Conservation (phyloP, 108 stramenopile species). For the Ochromonas danica region DNA sequence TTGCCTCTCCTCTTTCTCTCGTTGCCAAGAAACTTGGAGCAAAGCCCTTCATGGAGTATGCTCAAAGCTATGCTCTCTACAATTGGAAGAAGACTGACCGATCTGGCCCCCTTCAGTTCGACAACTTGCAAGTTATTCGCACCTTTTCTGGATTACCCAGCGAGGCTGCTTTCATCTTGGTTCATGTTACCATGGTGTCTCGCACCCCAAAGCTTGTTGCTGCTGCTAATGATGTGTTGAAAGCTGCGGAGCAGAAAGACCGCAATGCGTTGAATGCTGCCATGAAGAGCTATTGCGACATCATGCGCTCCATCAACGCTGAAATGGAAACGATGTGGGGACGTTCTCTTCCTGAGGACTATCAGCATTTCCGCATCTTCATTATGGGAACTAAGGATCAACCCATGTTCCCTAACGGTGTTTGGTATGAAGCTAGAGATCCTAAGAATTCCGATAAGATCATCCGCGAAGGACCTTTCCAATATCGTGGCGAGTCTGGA, state of each 20-base stretch:
- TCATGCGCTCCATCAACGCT: neutral
- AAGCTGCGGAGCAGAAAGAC: neutral
- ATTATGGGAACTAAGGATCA: neutral
- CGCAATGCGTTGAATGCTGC: neutral
- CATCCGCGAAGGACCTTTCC: neutral
- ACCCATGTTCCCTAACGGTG: conserved; percentile 1
- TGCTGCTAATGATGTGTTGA: neutral
- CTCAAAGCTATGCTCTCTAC: neutral
- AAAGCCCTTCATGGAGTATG: conserved; percentile 1
- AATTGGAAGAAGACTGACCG: neutral
- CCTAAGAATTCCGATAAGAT: too few relatives aligned
- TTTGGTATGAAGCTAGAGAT: neutral
- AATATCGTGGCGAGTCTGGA: neutral
- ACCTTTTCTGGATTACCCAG: neutral
- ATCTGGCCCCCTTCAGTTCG: neutral
- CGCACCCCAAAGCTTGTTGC: neutral
- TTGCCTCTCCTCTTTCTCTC: neutral
- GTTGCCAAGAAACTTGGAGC: neutral
- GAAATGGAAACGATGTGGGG: neutral
- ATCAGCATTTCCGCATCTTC: neutral
- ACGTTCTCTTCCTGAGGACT: neutral
- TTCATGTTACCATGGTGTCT: neutral
- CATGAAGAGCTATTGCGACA: neutral
- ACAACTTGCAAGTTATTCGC: neutral
- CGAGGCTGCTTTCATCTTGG: neutral